phyloP scores from a whole-genome alignment of 257 asterid species.

The Nicotiana noctiflora region DNA sequence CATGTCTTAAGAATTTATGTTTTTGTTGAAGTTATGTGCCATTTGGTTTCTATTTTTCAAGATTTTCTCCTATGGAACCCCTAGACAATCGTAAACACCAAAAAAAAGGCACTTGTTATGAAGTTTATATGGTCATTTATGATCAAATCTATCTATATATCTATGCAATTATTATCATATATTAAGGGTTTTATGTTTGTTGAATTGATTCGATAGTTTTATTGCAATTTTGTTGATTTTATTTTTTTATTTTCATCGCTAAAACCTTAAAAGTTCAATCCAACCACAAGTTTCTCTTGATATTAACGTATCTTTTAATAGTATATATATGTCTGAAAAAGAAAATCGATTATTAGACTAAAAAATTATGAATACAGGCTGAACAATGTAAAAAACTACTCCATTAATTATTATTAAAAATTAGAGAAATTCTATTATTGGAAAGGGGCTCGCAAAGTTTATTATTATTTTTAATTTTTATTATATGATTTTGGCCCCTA shows the following conservation, averaged over 20 bases:
- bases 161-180: background rate
- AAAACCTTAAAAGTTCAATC: too few species aligned
- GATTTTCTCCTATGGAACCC: background rate
- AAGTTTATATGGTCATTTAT: background rate
- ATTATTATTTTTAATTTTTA: background rate
- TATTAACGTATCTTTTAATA: background rate
- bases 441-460: background rate
- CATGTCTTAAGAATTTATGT: too few species aligned
- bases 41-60: background rate
- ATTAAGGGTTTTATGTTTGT: background rate
- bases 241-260: too few species aligned
- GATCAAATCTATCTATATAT: background rate
- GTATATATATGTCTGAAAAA: background rate
- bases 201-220: background rate
- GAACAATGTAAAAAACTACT: background rate
- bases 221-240: background rate
- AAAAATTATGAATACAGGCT: background rate
- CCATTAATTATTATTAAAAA: background rate
- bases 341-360: too few species aligned
- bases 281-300: too few species aligned
- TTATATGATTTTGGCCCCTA: background rate
- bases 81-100: background rate
- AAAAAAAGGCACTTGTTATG: background rate
- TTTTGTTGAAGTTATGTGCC: background rate
- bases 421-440: background rate